These are phyloP conservation scores for Cordyceps cateniannulata DNA, from an alignment of 2,329 filamentous ascomycete genomes.

Conservation along the genomic window DNA sequence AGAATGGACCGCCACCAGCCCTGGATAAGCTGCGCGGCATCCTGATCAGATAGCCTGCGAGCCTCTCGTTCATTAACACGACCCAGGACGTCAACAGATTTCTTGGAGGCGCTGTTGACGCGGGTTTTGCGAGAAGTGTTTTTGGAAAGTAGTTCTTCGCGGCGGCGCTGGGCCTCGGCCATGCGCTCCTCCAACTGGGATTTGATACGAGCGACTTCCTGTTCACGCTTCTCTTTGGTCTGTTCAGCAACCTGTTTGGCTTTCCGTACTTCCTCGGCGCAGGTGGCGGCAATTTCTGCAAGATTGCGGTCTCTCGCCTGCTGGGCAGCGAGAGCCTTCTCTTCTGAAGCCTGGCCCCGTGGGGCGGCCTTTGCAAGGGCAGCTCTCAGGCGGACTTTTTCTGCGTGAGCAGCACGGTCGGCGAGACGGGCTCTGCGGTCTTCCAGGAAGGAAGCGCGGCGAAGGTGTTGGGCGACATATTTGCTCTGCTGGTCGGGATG, in stretches of 20 bases:
- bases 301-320: conserved; percentile 74
- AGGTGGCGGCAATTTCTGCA: conserved; percentile 73
- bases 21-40: conserved; percentile 61
- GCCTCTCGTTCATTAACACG: conserved; percentile 43
- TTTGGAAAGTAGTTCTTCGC: conserved; percentile 56
- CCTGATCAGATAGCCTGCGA: conserved; percentile 46
- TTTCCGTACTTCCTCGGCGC: conserved; percentile 75
- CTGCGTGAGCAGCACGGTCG: conserved; percentile 73
- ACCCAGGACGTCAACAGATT: conserved; percentile 41
- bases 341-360: conserved; percentile 62
- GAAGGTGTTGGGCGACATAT: conserved; percentile 70
- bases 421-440: conserved; percentile 73
- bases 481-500: conserved; percentile 62
- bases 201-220: conserved; percentile 62
- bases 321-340: conserved; percentile 69
- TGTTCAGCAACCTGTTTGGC: conserved; percentile 78
- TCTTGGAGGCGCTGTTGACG: conserved; percentile 47
- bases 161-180: conserved; percentile 67
- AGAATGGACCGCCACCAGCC: conserved; percentile 59
- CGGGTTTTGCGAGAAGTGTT: conserved; percentile 46
- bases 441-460: conserved; percentile 73
- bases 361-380: conserved; percentile 66
- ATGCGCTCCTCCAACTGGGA: conserved; percentile 74
- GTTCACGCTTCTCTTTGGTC: conserved; percentile 74
- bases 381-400: conserved; percentile 72